Conservation (phyloP, 2,329 filamentous ascomycete genomes). For the Keithomyces neogunnii region DNA sequence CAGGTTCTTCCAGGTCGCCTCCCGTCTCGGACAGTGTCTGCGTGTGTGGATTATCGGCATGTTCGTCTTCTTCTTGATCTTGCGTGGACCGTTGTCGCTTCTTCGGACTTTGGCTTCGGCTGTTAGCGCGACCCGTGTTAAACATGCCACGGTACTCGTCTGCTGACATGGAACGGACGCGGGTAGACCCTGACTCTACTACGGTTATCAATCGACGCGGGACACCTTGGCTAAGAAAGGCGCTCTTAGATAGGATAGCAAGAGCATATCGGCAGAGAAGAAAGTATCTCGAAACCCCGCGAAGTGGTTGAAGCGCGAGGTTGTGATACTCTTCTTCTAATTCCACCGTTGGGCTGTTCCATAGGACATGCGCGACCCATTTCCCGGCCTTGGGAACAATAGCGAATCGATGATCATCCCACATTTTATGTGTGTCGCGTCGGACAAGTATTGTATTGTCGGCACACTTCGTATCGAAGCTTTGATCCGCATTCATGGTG, state of each 20-base stretch:
- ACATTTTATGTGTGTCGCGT: conserved; percentile 5
- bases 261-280: conserved; percentile 7
- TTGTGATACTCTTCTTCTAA: conserved; percentile 7
- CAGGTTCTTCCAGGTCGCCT: background rate
- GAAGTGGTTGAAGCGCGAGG: conserved; percentile 5
- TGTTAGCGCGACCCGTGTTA: background rate
- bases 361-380: conserved; percentile 1
- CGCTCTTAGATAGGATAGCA: conserved; percentile 7
- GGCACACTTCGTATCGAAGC: conserved; percentile 1
- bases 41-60: background rate
- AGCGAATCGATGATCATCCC: conserved; percentile 6
- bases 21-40: background rate
- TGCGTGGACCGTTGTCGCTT: background rate
- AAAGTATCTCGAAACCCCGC: conserved; percentile 3
- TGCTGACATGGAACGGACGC: background rate
- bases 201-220: conserved; percentile 1
- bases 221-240: conserved; percentile 4
- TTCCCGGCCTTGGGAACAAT: conserved; percentile 4
- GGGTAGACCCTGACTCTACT: background rate
- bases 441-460: conserved; percentile 7
- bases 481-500: conserved; percentile 5
- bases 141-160: conserved; percentile 1
- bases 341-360: conserved; percentile 5
- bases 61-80: background rate
- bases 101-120: background rate